phyloP scores from a whole-genome alignment of 495 filamentous ascomycete species.

The Jackrogersella minutella region DNA sequence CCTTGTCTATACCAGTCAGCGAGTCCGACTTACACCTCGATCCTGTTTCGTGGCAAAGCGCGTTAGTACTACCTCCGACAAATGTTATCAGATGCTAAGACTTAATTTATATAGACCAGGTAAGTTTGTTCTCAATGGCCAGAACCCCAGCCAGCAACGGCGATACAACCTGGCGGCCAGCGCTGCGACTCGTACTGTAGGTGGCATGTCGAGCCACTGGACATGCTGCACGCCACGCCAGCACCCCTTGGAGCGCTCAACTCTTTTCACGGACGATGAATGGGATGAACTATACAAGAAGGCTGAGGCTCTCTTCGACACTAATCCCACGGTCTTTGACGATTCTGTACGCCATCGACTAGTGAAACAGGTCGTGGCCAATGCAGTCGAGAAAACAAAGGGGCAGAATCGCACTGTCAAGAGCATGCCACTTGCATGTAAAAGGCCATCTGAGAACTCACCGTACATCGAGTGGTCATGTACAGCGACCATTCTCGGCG shows the following conservation, averaged over 20 bases:
- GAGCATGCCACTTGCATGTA: conserved; percentile 4
- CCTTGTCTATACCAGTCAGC: not conserved
- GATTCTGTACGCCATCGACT: not conserved
- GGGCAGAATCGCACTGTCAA: not conserved
- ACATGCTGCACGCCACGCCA: conserved; percentile 4
- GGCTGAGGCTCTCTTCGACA: not conserved
- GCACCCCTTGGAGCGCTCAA: not conserved
- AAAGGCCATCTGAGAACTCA: not conserved
- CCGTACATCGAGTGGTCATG: not conserved
- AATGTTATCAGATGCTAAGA: no score
- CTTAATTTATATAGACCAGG: not conserved
- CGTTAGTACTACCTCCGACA: not conserved
- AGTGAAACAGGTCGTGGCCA: not conserved
- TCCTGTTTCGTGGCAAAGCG: not conserved
- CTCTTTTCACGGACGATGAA: not conserved
- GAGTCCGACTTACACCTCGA: not conserved
- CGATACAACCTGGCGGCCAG: not conserved
- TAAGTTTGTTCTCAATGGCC: not conserved
- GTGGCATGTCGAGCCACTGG: not conserved
- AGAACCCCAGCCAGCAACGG: not conserved
- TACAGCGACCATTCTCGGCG: not conserved
- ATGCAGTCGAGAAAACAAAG: no score
- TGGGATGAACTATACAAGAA: not conserved
- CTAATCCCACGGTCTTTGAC: not conserved
- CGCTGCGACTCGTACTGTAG: not conserved